Percentiles rank a stretch among this genome's conserved stretches.
These are phyloP conservation scores for Stropharia rugosoannulata DNA, from an alignment of 768 basidiomycete genomes.

Conservation along the genomic window DNA sequence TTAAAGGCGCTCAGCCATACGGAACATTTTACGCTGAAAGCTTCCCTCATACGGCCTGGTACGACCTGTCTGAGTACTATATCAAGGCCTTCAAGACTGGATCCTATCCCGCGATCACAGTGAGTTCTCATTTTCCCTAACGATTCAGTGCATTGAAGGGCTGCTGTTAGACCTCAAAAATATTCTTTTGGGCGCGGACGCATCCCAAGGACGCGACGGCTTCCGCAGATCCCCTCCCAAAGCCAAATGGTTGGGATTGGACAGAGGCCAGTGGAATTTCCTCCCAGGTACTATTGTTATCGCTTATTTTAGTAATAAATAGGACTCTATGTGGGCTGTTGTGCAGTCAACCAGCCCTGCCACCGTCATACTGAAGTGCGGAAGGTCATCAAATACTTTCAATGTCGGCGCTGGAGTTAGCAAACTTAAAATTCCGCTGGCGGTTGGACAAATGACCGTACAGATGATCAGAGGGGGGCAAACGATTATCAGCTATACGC, in stretches of 20 bases:
- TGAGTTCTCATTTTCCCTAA: conserved; percentile 33
- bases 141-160: background rate
- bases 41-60: conserved; percentile 54
- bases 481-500: conserved; percentile 49
- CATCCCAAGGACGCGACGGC: conserved; percentile 52
- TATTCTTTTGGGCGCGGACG: conserved; percentile 65
- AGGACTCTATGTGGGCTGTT: conserved; percentile 68
- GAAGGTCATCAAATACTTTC: conserved; percentile 38
- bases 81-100: conserved; percentile 70
- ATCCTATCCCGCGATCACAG: conserved; percentile 53
- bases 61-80: conserved; percentile 63
- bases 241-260: conserved; percentile 51
- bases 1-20: conserved; percentile 46
- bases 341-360: conserved; percentile 55
- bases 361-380: conserved; percentile 50
- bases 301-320: background rate
- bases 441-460: conserved; percentile 57
- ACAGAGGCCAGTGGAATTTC: conserved; percentile 39
- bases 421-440: conserved; percentile 58
- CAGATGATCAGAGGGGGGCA: conserved; percentile 49
- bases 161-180: conserved; percentile 37
- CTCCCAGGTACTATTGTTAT: background rate
- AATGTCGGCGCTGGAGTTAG: conserved; percentile 51
- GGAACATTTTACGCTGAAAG: conserved; percentile 43
- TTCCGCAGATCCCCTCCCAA: conserved; percentile 41